Percentiles rank a stretch among this genome's conserved stretches.
Evolutionary conservation across 2,329 filamentous ascomycete genomes (phyloP).

Genomic region (Fusarium bactridioides): DNA sequence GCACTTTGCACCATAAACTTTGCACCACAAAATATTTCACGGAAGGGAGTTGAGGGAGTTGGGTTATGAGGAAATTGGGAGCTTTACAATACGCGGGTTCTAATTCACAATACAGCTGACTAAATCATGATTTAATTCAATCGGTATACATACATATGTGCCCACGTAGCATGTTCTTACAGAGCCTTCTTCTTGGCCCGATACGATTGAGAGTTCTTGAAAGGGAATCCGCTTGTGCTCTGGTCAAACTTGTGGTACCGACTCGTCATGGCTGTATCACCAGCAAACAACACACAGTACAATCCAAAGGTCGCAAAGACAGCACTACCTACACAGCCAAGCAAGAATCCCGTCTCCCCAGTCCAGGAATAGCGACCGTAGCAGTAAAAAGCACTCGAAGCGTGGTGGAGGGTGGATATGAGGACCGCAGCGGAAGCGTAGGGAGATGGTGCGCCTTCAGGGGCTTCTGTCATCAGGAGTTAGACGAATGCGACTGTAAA

Average conservation of each 20-base stretch:
- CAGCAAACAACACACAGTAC: slow-evolving; percentile 49
- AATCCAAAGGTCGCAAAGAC: slow-evolving; percentile 64
- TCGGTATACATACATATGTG: not conserved
- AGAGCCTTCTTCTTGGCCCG: slow-evolving; percentile 50
- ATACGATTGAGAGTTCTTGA: slow-evolving; percentile 50
- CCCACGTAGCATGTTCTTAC: slow-evolving; percentile 9
- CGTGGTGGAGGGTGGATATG: slow-evolving; percentile 73
- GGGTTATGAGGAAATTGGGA: slow-evolving; percentile 16
- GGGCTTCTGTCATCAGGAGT: slow-evolving; percentile 11
- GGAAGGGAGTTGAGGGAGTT: slow-evolving; percentile 40
- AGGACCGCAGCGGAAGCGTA: slow-evolving; percentile 72
- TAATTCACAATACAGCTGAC: slow-evolving; percentile 6
- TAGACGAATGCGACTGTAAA: not conserved
- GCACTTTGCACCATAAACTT: slow-evolving; percentile 29
- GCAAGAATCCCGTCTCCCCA: slow-evolving; percentile 64
- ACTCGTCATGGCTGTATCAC: slow-evolving; percentile 49
- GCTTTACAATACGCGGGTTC: slow-evolving; percentile 5
- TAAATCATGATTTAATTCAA: slow-evolving; percentile 20
- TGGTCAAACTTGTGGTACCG: slow-evolving; percentile 49
- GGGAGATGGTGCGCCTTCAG: slow-evolving; percentile 59
- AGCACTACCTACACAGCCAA: slow-evolving; percentile 66
- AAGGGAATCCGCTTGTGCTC: slow-evolving; percentile 51
- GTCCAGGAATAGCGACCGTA: slow-evolving; percentile 71
- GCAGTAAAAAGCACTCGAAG: slow-evolving; percentile 67
- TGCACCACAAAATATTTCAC: slow-evolving; percentile 30